Percentiles rank a stretch among this genome's conserved stretches.
Evolutionary conservation across 305 asterid species (phyloP).

Genomic region (Fraxinus velutina): DNA sequence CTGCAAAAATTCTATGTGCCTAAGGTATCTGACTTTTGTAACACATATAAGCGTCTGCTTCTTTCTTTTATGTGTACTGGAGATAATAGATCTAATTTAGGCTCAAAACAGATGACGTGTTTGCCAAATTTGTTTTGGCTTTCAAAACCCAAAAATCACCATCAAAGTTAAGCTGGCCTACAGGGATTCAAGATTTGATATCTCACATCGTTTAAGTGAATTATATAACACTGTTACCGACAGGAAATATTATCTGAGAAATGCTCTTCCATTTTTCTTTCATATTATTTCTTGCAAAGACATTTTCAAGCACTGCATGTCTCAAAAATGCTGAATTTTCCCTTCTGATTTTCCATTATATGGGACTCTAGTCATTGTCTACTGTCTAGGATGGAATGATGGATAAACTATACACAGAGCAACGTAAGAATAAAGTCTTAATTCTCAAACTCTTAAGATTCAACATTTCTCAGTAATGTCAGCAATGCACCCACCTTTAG

Average conservation of each 20-base stretch:
- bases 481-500: background rate
- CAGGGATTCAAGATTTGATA: background rate
- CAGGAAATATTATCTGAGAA: background rate
- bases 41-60: background rate
- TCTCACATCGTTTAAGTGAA: background rate
- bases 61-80: background rate
- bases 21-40: background rate
- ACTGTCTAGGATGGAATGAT: background rate
- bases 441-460: background rate
- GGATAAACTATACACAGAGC: background rate
- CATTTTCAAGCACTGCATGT: background rate
- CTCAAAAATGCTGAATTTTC: background rate
- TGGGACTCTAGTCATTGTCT: background rate
- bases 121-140: background rate
- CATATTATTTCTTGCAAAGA: background rate
- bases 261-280: background rate
- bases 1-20: background rate
- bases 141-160: background rate
- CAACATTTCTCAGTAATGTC: background rate
- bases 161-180: background rate
- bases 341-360: background rate
- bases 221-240: background rate
- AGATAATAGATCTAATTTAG: background rate
- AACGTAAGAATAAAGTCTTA: background rate
- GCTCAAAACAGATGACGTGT: background rate